Percentiles rank a stretch among this genome's conserved stretches.
These are phyloP conservation scores for Moelleriella libera DNA, from an alignment of 2,329 filamentous ascomycete species.

Conservation along the genomic window DNA sequence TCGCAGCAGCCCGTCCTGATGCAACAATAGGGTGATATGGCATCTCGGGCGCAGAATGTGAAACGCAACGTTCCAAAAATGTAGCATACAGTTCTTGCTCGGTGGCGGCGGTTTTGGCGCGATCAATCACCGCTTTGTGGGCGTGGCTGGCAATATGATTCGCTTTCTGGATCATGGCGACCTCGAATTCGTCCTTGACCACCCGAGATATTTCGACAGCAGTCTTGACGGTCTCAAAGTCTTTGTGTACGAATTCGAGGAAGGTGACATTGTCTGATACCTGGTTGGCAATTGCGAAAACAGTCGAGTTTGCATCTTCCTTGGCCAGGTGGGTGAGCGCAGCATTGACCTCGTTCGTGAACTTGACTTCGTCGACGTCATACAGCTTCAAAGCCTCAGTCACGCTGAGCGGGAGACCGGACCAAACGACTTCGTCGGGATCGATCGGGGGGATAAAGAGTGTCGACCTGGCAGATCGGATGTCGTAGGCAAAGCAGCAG, in stretches of 20 bases:
- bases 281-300: conserved; percentile 69
- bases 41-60: conserved; percentile 64
- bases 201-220: conserved; percentile 57
- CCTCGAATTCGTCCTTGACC: conserved; percentile 61
- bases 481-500: conserved; percentile 68
- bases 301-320: conserved; percentile 24
- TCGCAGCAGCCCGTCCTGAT: conserved; percentile 64
- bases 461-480: conserved; percentile 56
- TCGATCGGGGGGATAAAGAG: conserved; percentile 87
- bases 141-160: conserved; percentile 56
- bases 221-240: conserved; percentile 39
- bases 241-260: conserved; percentile 50
- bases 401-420: conserved; percentile 65
- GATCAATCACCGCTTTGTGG: conserved; percentile 47
- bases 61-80: conserved; percentile 65
- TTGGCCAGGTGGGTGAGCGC: conserved; percentile 42
- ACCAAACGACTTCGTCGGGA: conserved; percentile 86
- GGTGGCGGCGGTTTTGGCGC: conserved; percentile 50
- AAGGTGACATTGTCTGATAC: conserved; percentile 61
- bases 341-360: conserved; percentile 62
- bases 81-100: conserved; percentile 73
- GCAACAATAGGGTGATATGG: conserved; percentile 83
- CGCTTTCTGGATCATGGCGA: conserved; percentile 58
- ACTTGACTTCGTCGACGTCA: conserved; percentile 67
- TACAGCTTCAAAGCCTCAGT: conserved; percentile 64